Evolutionary conservation across 2,329 filamentous ascomycete genomes (phyloP), one percentile per base, ranked within the genome.

Genomic region (Aspergillus puulaauensis): DNA sequence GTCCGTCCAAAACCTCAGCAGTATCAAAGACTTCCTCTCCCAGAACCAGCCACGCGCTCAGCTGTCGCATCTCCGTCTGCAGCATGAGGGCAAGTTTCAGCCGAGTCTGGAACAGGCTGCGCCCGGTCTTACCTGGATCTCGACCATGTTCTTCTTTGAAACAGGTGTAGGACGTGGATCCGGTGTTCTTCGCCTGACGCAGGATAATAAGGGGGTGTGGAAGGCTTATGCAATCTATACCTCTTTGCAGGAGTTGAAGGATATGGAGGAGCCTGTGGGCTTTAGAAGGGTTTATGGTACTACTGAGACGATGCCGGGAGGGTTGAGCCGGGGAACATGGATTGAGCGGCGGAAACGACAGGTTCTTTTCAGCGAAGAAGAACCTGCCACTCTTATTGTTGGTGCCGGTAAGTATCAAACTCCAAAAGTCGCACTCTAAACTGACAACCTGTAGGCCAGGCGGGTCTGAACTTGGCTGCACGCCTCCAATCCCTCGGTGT

Each of bases 391-490:
- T 1, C 55, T 80, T 40, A 70, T 80, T 33, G 64, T 80, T 46
- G 78, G 78, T 35, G 74, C 70, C 51, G 73, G 75, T 74, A 60
- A 50, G 65, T 40, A 4, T 44, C 27, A 31, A 31, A 1, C 9
- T 4, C 27, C 27, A 4, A 11, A 8, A 11, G 27, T 11, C 27
- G 9, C 9, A 11, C 27, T 31, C 9, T 31, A 35, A 9, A n/a
- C 35, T 27, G 24, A 41, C 17, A 24, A 5, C 41, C 14, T 15
- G 24, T 41, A 77, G 77, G 77, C 6, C 77, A 79, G 61, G 70
- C 76, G 17, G 78, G 77, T 15, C 62, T 79, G 17, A 77, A 73
- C 31, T 64, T 75, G 47, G 77, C 70, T 23, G 77, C 77, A 35
- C 72, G 77, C 11, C 67, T 79, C 2, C 70, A 78, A 53, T 72